These are phyloP conservation scores for Postia placenta DNA, from an alignment of 768 basidiomycete species.

Conservation along the genomic window DNA sequence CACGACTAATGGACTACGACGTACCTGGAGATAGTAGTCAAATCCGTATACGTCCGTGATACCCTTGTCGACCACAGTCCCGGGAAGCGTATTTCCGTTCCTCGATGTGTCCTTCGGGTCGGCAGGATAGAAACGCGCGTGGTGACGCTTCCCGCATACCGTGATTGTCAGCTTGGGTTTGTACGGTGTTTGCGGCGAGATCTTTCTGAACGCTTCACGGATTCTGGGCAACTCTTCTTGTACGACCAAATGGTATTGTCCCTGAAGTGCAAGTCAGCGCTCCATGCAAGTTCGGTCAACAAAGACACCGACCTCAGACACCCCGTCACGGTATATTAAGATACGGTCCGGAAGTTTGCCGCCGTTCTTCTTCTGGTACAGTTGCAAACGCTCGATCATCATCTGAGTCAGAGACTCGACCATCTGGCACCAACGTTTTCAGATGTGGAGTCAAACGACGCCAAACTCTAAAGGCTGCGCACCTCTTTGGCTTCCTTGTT, in stretches of 20 bases:
- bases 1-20: too few species aligned
- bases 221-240: slow-evolving; percentile 58
- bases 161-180: slow-evolving; percentile 62
- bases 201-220: slow-evolving; percentile 49
- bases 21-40: slow-evolving; percentile 28
- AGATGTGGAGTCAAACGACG: neutral
- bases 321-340: slow-evolving; percentile 74
- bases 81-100: slow-evolving; percentile 75
- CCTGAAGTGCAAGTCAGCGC: slow-evolving; percentile 33
- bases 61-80: slow-evolving; percentile 77
- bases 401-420: slow-evolving; percentile 57
- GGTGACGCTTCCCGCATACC: slow-evolving; percentile 74
- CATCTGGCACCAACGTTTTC: slow-evolving; percentile 46
- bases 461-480: neutral
- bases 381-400: slow-evolving; percentile 62
- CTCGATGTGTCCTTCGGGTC: slow-evolving; percentile 41
- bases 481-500: slow-evolving; percentile 33
- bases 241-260: slow-evolving; percentile 64
- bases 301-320: slow-evolving; percentile 57
- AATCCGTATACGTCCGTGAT: slow-evolving; percentile 43
- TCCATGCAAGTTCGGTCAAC: neutral
- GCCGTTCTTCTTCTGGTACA: slow-evolving; percentile 48
- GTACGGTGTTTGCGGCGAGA: slow-evolving; percentile 42
- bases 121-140: slow-evolving; percentile 58
- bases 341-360: slow-evolving; percentile 59